These are phyloP conservation scores for Mycena epipterygia DNA, from an alignment of 768 basidiomycete species.

Conservation along the genomic window DNA sequence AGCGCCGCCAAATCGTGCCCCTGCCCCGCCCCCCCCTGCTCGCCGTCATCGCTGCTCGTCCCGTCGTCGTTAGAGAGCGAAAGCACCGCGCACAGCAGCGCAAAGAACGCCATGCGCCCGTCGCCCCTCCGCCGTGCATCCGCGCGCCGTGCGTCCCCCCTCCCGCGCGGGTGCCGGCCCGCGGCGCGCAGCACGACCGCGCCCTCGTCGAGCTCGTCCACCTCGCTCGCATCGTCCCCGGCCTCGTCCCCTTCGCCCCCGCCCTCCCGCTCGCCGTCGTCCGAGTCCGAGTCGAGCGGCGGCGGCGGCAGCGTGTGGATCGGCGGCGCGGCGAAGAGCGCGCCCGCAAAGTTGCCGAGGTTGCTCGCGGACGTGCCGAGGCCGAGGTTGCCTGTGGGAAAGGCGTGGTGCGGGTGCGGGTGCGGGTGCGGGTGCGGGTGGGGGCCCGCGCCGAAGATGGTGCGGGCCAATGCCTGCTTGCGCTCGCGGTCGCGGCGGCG, in stretches of 20 bases:
- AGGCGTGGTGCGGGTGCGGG: background rate
- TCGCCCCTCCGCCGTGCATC: constrained; percentile 26
- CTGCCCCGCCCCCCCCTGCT: background rate
- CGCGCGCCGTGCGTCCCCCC: no score
- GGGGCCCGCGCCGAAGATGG: constrained; percentile 26
- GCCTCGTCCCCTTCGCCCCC: background rate
- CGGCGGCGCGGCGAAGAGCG: no score
- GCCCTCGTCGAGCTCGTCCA: constrained; percentile 1
- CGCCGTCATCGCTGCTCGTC: background rate
- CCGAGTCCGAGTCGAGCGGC: background rate
- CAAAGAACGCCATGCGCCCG: constrained; percentile 32
- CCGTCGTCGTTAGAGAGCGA: background rate
- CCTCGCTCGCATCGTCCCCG: background rate
- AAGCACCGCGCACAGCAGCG: constrained; percentile 30
- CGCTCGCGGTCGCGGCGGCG: constrained; percentile 4
- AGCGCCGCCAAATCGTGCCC: background rate
- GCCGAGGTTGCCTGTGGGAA: background rate
- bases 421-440: background rate
- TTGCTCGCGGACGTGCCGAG: no score
- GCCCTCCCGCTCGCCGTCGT: no score
- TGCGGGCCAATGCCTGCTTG: constrained; percentile 12
- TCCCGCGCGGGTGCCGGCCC: background rate
- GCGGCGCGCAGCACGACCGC: background rate
- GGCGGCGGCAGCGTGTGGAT: constrained; percentile 17
- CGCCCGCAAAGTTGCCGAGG: no score